A percentile compares a stretch with the other conserved stretches of the same genome.
Conservation (phyloP, 495 filamentous ascomycete species). For the Talaromyces borbonicus region DNA sequence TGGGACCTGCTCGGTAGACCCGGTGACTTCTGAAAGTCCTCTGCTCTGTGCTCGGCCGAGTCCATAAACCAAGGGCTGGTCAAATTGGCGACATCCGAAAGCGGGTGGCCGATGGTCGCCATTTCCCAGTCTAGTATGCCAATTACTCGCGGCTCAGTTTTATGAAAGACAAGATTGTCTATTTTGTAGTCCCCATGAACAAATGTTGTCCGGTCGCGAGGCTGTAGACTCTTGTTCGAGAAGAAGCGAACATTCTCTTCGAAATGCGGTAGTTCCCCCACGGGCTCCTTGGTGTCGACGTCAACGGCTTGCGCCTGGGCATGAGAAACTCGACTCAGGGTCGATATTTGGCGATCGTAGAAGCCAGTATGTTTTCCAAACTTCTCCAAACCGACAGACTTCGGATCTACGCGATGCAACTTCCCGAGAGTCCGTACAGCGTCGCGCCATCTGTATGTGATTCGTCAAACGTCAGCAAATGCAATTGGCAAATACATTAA, state of each 20-base stretch:
- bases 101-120: slow-evolving; percentile 89
- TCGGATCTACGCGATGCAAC: slow-evolving; percentile 66
- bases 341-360: slow-evolving; percentile 78
- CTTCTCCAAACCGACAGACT: slow-evolving; percentile 50
- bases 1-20: slow-evolving; percentile 69
- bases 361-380: slow-evolving; percentile 73
- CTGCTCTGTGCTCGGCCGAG: slow-evolving; percentile 22
- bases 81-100: slow-evolving; percentile 78
- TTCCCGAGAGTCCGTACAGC: slow-evolving; percentile 76
- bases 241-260: slow-evolving; percentile 76
- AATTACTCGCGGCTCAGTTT: slow-evolving; percentile 78
- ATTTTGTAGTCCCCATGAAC: slow-evolving; percentile 98
- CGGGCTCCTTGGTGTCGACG: slow-evolving; percentile 60
- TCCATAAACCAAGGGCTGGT: slow-evolving; percentile 57
- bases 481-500: background rate
- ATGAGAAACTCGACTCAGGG: slow-evolving; percentile 64
- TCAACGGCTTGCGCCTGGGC: slow-evolving; percentile 69
- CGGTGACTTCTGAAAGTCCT: slow-evolving; percentile 51
- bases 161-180: slow-evolving; percentile 91
- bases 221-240: slow-evolving; percentile 51
- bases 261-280: slow-evolving; percentile 77
- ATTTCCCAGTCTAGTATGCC: slow-evolving; percentile 97
- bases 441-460: slow-evolving; percentile 58
- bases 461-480: background rate
- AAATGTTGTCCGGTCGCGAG: slow-evolving; percentile 64